These are phyloP conservation scores for Withania somnifera DNA, from an alignment of 305 asterid genomes.

Conservation along the genomic window DNA sequence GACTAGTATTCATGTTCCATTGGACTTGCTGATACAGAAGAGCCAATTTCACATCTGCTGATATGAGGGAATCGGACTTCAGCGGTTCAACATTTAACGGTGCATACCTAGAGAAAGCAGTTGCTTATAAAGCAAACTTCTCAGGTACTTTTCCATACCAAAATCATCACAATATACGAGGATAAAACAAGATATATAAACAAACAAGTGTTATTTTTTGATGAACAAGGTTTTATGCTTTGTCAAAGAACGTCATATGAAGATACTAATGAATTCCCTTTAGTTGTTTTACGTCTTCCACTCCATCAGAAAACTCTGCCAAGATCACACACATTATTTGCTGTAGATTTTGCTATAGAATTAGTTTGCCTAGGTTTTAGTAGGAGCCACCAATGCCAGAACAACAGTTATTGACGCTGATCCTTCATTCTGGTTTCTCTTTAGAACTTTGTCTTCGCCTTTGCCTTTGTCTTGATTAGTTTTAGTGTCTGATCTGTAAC, in stretches of 20 bases:
- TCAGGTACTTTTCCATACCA: constrained; percentile 30
- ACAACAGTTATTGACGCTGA: background rate
- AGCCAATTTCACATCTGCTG: constrained; percentile 96
- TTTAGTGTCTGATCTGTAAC: background rate
- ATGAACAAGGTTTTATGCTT: background rate
- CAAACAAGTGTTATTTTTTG: background rate
- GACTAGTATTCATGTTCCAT: constrained; percentile 1
- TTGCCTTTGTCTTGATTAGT: background rate
- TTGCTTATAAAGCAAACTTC: constrained; percentile 80
- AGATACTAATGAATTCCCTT: background rate
- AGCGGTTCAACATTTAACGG: constrained; percentile 90
- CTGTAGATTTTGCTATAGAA: background rate
- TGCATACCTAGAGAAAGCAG: constrained; percentile 92
- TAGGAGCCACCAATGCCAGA: constrained; percentile 1
- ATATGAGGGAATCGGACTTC: constrained; percentile 93
- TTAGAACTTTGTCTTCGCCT: background rate
- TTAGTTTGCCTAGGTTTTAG: background rate
- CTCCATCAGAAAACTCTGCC: background rate
- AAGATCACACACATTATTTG: background rate
- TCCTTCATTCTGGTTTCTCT: background rate
- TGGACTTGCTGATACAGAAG: constrained; percentile 56
- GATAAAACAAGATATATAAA: background rate
- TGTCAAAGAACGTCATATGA: background rate
- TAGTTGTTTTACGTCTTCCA: background rate
- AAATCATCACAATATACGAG: background rate